Evolutionary conservation across 1,284 basidiomycete genomes (phyloP).

Genomic region (Microbotryum lychnidis-dioicae): DNA sequence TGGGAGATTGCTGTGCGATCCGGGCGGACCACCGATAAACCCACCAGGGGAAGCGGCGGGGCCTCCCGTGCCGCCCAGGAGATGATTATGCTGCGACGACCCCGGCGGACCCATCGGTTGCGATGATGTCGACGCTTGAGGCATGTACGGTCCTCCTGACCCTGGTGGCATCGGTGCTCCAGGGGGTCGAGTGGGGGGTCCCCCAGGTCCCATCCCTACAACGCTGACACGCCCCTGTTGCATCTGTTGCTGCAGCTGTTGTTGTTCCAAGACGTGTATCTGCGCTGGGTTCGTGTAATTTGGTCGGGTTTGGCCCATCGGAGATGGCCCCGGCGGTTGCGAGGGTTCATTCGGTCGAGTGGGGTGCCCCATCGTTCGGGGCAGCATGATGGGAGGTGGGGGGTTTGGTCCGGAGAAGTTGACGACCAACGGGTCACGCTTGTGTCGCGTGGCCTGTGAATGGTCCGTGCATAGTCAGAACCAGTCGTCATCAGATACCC

Average conservation of each 20-base stretch:
- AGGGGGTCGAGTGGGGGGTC: background rate
- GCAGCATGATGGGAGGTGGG: conserved; percentile 15
- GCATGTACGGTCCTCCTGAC: conserved; percentile 1
- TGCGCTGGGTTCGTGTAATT: conserved; percentile 13
- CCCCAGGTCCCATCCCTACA: background rate
- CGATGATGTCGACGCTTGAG: conserved; percentile 1
- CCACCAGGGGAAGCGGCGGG: background rate
- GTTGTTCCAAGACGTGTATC: conserved; percentile 30
- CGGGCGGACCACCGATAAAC: background rate
- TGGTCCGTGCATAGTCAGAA: background rate
- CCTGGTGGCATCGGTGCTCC: background rate
- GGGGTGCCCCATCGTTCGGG: conserved; percentile 26
- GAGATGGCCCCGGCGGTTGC: background rate
- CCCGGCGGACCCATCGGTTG: conserved; percentile 1
- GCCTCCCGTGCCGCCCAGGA: background rate
- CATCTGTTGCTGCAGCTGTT: conserved; percentile 29
- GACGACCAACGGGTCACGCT: conserved; percentile 24
- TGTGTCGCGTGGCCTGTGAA: conserved; percentile 26
- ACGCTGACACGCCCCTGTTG: conserved; percentile 14
- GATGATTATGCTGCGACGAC: background rate
- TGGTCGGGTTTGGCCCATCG: conserved; percentile 8
- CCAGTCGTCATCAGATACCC: no score
- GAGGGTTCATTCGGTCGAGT: conserved; percentile 5
- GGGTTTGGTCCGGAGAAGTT: conserved; percentile 15
- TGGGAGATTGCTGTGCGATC: background rate